A percentile compares a stretch with the other conserved stretches of the same genome.
Conservation (phyloP, 2,329 filamentous ascomycete genomes). For the Arthrinium phaeospermum region DNA sequence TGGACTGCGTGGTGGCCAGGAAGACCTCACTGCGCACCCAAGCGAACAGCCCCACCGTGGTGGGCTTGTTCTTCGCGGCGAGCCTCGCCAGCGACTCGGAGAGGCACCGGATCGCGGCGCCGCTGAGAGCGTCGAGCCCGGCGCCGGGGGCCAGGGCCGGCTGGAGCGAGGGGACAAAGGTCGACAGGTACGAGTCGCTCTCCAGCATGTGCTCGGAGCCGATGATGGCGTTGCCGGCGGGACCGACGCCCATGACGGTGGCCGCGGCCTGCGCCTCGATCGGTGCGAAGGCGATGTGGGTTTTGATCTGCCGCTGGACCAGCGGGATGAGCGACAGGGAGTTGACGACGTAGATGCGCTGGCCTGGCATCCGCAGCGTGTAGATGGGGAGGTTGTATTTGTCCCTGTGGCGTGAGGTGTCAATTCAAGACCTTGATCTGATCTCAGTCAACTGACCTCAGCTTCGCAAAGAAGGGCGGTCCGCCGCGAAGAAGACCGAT, state of each 20-base stretch:
- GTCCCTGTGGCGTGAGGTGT: slow-evolving; percentile 14
- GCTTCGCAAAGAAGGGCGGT: background rate
- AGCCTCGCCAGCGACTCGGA: background rate
- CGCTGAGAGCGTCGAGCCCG: slow-evolving; percentile 28
- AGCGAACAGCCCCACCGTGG: slow-evolving; percentile 26
- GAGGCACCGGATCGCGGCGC: background rate
- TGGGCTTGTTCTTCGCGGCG: background rate
- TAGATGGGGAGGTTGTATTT: slow-evolving; percentile 26
- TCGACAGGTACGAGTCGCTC: slow-evolving; percentile 27
- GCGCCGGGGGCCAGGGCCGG: slow-evolving; percentile 26
- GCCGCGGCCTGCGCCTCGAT: slow-evolving; percentile 23
- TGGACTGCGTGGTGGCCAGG: slow-evolving; percentile 27
- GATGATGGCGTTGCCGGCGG: slow-evolving; percentile 22
- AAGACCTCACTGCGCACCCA: slow-evolving; percentile 30
- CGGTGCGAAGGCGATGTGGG: slow-evolving; percentile 23
- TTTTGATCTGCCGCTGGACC: slow-evolving; percentile 25
- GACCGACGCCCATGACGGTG: slow-evolving; percentile 25
- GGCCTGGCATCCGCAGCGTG: slow-evolving; percentile 25
- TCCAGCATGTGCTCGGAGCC: slow-evolving; percentile 13
- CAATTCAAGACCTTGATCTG: too few species aligned
- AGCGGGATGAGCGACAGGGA: slow-evolving; percentile 21
- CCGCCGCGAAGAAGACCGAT: background rate
- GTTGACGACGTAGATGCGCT: slow-evolving; percentile 28
- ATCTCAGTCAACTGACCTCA: background rate
- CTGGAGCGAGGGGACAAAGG: slow-evolving; percentile 27